Conservation (phyloP, 2,329 filamentous ascomycete genomes). For the Dryadomyces quercus-mongolicae region DNA sequence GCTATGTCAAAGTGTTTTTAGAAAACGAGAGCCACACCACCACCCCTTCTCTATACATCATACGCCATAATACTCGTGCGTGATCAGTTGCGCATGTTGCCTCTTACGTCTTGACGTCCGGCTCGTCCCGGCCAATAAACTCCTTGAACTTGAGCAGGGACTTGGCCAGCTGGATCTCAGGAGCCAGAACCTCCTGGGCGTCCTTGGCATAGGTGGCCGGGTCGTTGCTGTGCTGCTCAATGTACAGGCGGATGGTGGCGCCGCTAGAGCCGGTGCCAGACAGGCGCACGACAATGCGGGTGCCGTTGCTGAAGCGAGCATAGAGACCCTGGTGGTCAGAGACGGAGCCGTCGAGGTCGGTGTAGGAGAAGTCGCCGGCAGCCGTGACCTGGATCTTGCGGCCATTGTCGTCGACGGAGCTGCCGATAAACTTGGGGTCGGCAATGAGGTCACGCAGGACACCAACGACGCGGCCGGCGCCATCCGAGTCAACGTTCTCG, state of each 20-base stretch:
- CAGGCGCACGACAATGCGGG: conserved; percentile 85
- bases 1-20: not conserved
- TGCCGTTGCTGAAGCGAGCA: conserved; percentile 87
- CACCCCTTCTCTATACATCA: not conserved
- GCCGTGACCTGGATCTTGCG: conserved; percentile 56
- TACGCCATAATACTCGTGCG: not conserved
- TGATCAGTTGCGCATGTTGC: no score
- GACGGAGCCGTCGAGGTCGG: conserved; percentile 93
- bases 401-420: conserved; percentile 58
- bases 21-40: no score
- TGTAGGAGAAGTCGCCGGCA: conserved; percentile 96
- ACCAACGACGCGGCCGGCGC: conserved; percentile 79
- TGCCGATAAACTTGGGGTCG: conserved; percentile 65
- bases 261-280: conserved; percentile 93
- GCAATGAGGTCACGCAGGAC: conserved; percentile 70
- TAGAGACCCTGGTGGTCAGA: conserved; percentile 94
- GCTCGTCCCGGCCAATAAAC: conserved; percentile 82
- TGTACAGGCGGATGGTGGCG: conserved; percentile 91
- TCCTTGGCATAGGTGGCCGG: conserved; percentile 65
- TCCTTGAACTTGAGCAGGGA: conserved; percentile 86
- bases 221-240: conserved; percentile 89
- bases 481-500: conserved; percentile 84
- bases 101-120: conserved; percentile 82
- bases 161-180: conserved; percentile 76
- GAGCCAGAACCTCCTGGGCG: conserved; percentile 87